phyloP scores from a whole-genome alignment of 768 basidiomycete genomes.

The Chalciporus chontae region DNA sequence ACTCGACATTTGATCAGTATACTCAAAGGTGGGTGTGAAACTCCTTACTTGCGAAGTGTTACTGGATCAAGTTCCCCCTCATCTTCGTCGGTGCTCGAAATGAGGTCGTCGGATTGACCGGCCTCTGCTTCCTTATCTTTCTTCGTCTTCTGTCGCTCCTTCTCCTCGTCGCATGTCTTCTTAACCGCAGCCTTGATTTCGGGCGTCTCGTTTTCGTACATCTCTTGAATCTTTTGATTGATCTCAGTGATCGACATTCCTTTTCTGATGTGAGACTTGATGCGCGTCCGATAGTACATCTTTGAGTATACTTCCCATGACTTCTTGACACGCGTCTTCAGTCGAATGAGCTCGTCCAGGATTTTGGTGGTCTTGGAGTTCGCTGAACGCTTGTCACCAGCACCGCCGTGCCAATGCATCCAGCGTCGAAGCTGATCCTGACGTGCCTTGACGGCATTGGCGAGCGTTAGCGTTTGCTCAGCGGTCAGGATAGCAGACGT shows the following conservation, averaged over 20 bases:
- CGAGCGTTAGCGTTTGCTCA: too few species aligned
- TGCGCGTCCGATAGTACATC: neutral
- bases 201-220: neutral
- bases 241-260: neutral
- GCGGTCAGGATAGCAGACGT: too few species aligned
- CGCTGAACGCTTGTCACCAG: neutral
- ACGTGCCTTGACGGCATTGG: too few species aligned
- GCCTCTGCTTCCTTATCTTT: neutral
- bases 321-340: neutral
- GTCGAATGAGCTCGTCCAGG: neutral
- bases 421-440: neutral
- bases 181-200: neutral
- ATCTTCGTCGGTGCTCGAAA: too few species aligned
- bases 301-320: neutral
- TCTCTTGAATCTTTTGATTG: neutral
- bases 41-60: too few species aligned
- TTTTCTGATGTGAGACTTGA: neutral
- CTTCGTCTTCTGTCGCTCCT: neutral
- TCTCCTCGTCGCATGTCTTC: neutral
- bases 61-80: too few species aligned
- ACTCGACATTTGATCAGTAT: too few species aligned
- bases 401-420: slow-evolving; percentile 1
- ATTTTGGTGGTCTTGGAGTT: neutral
- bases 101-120: too few species aligned
- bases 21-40: neutral